Percentiles rank a stretch among this genome's conserved stretches.
phyloP scores from a whole-genome alignment of 75 land plant genomes.

The Cryptomeria japonica region DNA sequence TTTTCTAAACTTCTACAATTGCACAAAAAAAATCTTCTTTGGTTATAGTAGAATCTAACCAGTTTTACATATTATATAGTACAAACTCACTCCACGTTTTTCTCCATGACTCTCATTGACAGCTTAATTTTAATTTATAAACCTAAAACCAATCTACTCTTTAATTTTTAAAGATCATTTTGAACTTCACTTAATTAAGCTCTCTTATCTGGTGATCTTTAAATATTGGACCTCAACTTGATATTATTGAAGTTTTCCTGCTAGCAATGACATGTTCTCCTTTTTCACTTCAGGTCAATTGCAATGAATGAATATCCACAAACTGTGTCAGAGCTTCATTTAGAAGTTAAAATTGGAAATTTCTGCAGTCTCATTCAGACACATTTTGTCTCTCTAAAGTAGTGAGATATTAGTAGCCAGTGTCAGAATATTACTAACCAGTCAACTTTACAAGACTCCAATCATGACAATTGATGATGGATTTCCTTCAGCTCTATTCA shows the following conservation, averaged over 20 bases:
- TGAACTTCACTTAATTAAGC: not conserved
- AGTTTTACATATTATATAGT: not conserved
- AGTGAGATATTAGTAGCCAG: too few relatives aligned
- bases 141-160: not conserved
- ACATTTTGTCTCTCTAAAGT: not conserved
- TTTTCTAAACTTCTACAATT: not conserved
- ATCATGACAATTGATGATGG: not conserved
- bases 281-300: too few relatives aligned
- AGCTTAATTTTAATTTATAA: not conserved
- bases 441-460: not conserved
- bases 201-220: not conserved
- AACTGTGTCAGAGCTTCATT: not conserved
- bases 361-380: not conserved
- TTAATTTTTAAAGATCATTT: not conserved
- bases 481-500: not conserved
- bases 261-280: not conserved
- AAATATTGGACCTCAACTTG: not conserved
- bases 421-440: not conserved
- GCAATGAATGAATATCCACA: not conserved
- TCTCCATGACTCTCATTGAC: not conserved
- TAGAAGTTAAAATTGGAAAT: not conserved
- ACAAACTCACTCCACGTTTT: not conserved
- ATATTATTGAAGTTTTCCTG: not conserved
- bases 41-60: not conserved
- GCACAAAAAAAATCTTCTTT: not conserved